Conservation (phyloP, 768 basidiomycete species). For the Leccinum uliginosum region DNA sequence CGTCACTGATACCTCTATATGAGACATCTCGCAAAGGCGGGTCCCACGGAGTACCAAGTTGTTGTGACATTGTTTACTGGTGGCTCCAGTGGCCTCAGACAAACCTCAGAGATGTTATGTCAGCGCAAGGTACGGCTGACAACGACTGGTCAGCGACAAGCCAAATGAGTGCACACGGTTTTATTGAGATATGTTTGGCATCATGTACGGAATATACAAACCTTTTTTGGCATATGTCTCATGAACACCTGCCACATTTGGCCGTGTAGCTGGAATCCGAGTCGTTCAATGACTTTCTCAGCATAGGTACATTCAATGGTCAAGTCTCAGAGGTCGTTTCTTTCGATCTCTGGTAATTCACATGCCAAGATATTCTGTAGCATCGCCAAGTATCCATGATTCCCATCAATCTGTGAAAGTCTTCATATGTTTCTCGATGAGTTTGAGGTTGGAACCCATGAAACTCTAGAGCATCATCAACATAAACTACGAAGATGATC, state of each 20-base stretch:
- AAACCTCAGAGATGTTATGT: background rate
- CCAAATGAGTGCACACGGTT: background rate
- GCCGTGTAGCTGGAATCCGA: no score
- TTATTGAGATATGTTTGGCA: background rate
- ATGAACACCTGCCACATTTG: background rate
- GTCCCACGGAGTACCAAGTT: background rate
- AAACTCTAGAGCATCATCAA: no score
- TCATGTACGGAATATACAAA: background rate
- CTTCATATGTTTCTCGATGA: no score
- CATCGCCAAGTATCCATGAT: no score
- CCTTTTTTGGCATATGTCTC: background rate
- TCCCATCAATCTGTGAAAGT: no score
- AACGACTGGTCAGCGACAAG: background rate
- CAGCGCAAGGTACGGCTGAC: background rate
- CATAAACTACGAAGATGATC: no score
- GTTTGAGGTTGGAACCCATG: no score
- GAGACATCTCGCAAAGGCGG: background rate
- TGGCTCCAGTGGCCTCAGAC: background rate
- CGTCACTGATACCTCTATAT: background rate
- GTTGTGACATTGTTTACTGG: background rate
- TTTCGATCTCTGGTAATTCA: no score
- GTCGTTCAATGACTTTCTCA: no score
- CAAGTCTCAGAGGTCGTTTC: no score
- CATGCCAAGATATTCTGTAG: no score
- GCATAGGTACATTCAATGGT: no score